Evolutionary conservation across 768 basidiomycete species (phyloP), one percentile per base, ranked within the genome.

Genomic region (Cystobasidium tubakii): DNA sequence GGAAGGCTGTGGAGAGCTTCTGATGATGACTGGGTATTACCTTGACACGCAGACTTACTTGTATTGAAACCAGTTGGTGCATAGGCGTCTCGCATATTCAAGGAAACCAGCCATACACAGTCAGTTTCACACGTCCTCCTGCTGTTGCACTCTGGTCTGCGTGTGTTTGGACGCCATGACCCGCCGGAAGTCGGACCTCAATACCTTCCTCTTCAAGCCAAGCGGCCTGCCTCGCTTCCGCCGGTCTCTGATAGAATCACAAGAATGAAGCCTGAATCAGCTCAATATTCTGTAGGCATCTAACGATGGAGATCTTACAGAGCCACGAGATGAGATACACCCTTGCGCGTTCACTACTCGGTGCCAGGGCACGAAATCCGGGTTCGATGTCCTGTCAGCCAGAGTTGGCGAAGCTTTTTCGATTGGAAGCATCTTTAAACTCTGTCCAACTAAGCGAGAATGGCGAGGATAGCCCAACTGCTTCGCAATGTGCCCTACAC

Each of bases 351-450:
- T 60, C 4, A 60, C 57, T 12, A 60, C 57, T 10, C 57, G 17
- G 33, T 60, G 57, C 57, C 57, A 60, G 12, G 57, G 57, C 17
- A 60, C 57, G 29, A 60, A 34, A 21, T 60, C 29, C 57, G 57
- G 57, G 13, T 29, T 27, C 6, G 29, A 2, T 9, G 23, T 34
- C 29, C 57, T 25, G 29, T 27, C 57, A 17, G 27, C 23, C 4
- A 27, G 33, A 15, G 57, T 60, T 31, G 6, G 57, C 4, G 25
- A 34, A 31, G 15, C 57, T 29, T 27, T 34, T 21, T 27, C 25
- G 4, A 12, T 34, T 6, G 57, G 57, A 27, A 60, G 33, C 57
- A 60, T 25, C 27, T 29, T 60, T 6, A 60, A 25, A 23, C 57
- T 60, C 21, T 60, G 57, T 29, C 57, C 57, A 17, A 60, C 57